Evolutionary conservation across 225 moss, liverwort and hornwort genomes (phyloP), one percentile per base, ranked within the genome.

Genomic region (Ulota crispa): DNA sequence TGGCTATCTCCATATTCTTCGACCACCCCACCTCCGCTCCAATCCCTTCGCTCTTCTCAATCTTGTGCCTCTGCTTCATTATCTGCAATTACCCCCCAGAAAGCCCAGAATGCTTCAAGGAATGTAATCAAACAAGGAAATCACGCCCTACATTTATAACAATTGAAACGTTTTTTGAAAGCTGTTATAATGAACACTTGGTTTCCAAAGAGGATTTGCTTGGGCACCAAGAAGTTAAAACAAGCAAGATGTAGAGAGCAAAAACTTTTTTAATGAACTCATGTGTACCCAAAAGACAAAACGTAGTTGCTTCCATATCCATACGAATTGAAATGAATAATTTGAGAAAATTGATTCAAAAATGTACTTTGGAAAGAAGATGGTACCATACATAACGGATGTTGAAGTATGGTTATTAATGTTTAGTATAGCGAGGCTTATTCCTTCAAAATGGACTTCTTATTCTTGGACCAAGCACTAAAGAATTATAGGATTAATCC

Each of bases 21-120:
- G 88, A 88, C 68, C 88, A 31, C 75, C 97, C 95, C 62, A 92
- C 79, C 68, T 97, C 92, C 1, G 77, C 68, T 61, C 93, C 93
- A 30, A 94, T 84, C 28, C 88, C 88, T 61, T 89, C 86, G 19
- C 92, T 91, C 79, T 77, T 94, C 78, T 97, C 97, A 56, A 92
- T 90, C 79, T 85, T 97, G 69, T 97, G 94, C 76, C 94, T 97
- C 81, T 95, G 81, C 55, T 75, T 93, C 95, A 97, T 95, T 47
- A 95, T 77, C 95, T 97, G 90, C 85, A 74, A 74, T 52, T 32
- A 42, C 52, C 50, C 50, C 13, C 50, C 5, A 18, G 0, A 50
- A 50, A 50, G 50, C 50, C 9, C 39, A 39, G 2, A 39, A 9
- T 39, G 39, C 39, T 39, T 39, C 39, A 39, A 10, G 39, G 39